Conservation (phyloP, 345 rosid genomes). For the Bruguiera sexangula region DNA sequence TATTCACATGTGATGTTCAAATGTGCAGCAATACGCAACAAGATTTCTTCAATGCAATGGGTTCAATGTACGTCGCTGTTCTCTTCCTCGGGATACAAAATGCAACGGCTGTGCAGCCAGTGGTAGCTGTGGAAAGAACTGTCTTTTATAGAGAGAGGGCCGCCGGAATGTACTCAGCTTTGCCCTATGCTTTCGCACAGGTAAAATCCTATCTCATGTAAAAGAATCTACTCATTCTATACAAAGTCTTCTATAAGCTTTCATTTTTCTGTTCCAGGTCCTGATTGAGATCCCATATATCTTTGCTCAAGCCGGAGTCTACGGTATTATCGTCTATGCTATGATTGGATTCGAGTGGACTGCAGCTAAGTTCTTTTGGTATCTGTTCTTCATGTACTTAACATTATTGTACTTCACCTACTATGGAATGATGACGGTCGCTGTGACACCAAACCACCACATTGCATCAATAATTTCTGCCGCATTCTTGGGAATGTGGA, state of each 20-base stretch:
- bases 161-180: slow-evolving; percentile 68
- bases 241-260: no score
- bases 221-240: no score
- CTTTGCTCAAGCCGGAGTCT: slow-evolving; percentile 40
- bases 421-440: slow-evolving; percentile 73
- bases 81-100: slow-evolving; percentile 63
- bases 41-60: slow-evolving; percentile 62
- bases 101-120: slow-evolving; percentile 48
- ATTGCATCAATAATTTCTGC: slow-evolving; percentile 50
- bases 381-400: slow-evolving; percentile 53
- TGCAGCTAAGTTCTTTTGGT: slow-evolving; percentile 56
- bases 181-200: slow-evolving; percentile 71
- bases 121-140: slow-evolving; percentile 58
- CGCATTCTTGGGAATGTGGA: slow-evolving; percentile 52
- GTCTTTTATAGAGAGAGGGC: slow-evolving; percentile 72
- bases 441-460: slow-evolving; percentile 62
- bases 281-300: slow-evolving; percentile 59
- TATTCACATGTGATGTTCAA: not conserved
- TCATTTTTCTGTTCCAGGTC: slow-evolving; percentile 31
- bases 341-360: slow-evolving; percentile 70
- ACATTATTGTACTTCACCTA: slow-evolving; percentile 61
- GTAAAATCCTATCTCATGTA: not conserved
- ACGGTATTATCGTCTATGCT: slow-evolving; percentile 50
- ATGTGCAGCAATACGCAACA: slow-evolving; percentile 35
- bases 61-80: slow-evolving; percentile 63